Evolutionary conservation across 2,329 filamentous ascomycete genomes (phyloP), one percentile per base, ranked within the genome.

Genomic region (Alternaria sp.): DNA sequence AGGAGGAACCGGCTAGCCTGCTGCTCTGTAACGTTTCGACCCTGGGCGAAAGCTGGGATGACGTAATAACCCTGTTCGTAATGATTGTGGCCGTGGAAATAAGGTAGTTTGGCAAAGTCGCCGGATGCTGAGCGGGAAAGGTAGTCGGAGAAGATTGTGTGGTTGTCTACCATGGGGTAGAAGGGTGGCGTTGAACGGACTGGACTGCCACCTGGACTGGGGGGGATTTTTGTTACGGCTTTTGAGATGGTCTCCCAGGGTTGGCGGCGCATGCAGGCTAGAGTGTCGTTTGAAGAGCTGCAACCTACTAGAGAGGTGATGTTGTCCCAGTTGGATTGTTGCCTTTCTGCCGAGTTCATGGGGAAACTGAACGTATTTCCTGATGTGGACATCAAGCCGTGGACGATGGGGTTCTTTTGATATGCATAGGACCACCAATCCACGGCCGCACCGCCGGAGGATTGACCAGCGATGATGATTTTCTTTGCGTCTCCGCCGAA

Each of bases 351-450:
- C 0, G 61, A 61, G 49, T 68, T 69, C 57, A 61, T 53, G 1
- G 59, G 59, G 33, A 71, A 67, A 39, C 61, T 64, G 45, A 66
- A 66, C 1, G 51, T 60, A 36, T 67, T 68, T 9, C 67, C 68
- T 24, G 67, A 69, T 24, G 78, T 72, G 7, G 78, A 74, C 59
- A 84, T 80, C 9, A 82, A 69, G 11, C 77, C 81, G 8, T 75
- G 69, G 28, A 77, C 78, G n/a, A 85, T 84, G 13, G 83, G 81
- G 33, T 84, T 77, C 0, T 77, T 45, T 3, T 53, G 57, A 52
- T 80, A 83, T 0, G 82, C 79, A 52, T 82, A 84, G 0, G 79
- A 73, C 74, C 79, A 82, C 68, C 79, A 81, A 60, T 84, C 81
- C 0, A 80, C 79, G 1, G 76, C 66, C 3, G 75, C 60, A 10